These are phyloP conservation scores for Ganoderma resinaceum DNA, from an alignment of 1,284 basidiomycete genomes.

Conservation along the genomic window DNA sequence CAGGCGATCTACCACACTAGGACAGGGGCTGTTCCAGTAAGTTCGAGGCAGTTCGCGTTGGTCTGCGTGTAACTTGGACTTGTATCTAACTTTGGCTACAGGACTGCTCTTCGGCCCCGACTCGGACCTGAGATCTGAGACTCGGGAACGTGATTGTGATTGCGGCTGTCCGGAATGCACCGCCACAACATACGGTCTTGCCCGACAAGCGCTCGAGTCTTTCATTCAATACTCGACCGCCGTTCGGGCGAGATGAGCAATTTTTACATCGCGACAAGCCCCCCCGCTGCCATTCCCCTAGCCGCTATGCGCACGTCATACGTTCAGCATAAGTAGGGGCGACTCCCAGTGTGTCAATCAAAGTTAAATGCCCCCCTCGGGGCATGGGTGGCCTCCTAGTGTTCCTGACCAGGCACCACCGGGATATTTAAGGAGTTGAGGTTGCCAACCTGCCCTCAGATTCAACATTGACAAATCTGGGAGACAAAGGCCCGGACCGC, in stretches of 20 bases:
- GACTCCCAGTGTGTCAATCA: background rate
- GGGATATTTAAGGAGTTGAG: background rate
- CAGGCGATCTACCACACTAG: background rate
- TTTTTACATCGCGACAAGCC: background rate
- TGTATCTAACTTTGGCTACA: background rate
- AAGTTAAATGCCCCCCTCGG: background rate
- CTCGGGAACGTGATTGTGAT: background rate
- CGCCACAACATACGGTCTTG: background rate
- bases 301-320: background rate
- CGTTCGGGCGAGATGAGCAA: background rate
- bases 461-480: background rate
- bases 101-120: background rate
- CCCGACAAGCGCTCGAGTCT: background rate
- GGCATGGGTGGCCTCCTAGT: background rate
- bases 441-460: background rate
- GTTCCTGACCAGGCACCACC: constrained; percentile 1
- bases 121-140: background rate
- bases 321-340: background rate
- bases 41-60: background rate
- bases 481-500: background rate
- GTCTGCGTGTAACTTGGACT: too few species aligned
- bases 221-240: background rate
- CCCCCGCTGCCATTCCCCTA: too few species aligned
- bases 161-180: background rate
- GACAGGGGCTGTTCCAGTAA: background rate